Conservation (phyloP, 2,329 filamentous ascomycete genomes). For the Tolypocladium ovalisporum region DNA sequence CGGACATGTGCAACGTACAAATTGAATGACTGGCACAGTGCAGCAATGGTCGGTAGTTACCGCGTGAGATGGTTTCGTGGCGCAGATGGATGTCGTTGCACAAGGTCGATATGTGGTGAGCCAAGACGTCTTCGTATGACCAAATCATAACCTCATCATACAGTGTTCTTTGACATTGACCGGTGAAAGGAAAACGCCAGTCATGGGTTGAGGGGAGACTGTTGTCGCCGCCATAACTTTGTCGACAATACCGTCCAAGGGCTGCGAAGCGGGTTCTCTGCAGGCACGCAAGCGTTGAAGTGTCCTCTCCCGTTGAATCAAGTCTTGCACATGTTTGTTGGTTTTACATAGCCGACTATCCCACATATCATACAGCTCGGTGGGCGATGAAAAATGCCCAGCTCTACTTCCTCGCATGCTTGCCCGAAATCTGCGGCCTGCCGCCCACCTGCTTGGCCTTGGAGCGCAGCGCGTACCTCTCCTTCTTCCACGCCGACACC, state of each 20-base stretch:
- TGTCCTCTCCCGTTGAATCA: not conserved
- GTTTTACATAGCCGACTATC: not conserved
- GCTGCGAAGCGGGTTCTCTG: no score
- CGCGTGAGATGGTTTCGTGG: not conserved
- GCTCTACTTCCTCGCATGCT: slow-evolving; percentile 11
- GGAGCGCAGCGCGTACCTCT: slow-evolving; percentile 27
- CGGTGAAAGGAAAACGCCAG: not conserved
- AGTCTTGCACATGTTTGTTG: not conserved
- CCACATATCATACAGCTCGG: slow-evolving; percentile 17
- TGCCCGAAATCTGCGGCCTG: not conserved
- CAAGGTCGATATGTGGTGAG: not conserved
- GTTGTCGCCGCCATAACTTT: no score
- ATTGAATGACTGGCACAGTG: not conserved
- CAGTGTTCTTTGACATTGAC: no score
- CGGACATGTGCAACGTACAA: not conserved
- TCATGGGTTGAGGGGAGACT: not conserved
- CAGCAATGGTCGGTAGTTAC: not conserved
- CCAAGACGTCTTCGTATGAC: not conserved
- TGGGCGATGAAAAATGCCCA: not conserved
- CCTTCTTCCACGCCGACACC: slow-evolving; percentile 45
- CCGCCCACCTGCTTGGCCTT: slow-evolving; percentile 17
- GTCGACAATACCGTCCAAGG: no score
- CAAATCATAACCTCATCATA: no score
- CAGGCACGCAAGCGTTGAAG: not conserved
- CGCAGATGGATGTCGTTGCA: not conserved